Base-by-base conservation (phyloP, 139 green algal genomes). In the Spirogloea muscicola region DNA sequence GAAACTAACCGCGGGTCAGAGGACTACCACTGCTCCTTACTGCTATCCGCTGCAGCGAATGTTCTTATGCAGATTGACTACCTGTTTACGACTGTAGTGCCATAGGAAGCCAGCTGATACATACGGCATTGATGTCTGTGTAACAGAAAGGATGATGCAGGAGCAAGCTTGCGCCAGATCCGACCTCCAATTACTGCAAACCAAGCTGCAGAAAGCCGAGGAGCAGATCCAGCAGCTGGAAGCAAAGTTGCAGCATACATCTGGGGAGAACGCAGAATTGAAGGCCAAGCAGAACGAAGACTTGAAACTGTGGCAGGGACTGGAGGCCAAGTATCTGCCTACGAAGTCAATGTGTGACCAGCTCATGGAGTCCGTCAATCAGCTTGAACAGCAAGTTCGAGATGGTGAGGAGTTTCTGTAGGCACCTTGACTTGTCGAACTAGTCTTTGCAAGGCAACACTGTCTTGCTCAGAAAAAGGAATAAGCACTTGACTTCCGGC, bases 101-200 rank as follows among this genome's bases (percentile, higher is more conserved):
- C n/a, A n/a, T n/a, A n/a, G n/a, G n/a, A n/a, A n/a, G n/a, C n/a
- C n/a, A n/a, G n/a, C n/a, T n/a, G n/a, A n/a, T n/a, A n/a, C n/a
- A n/a, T n/a, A n/a, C n/a, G n/a, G n/a, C n/a, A n/a, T n/a, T n/a
- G n/a, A n/a, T n/a, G n/a, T n/a, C n/a, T n/a, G n/a, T n/a, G n/a
- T n/a, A n/a, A n/a, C n/a, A n/a, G n/a, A 55, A 21, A 55, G 21
- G 46, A 55, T 55, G 46, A 55, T 55, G 46, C 46, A 55, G 46
- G 46, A 55, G 46, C 46, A 55, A 55, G 46, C 46, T 21, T 55
- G 46, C 46, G 46, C 46, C 21, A 55, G 46, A 21, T 31, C 46
- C 21, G 46, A 55, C 46, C 46, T 55, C 46, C 46, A 55, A 21
- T 21, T 55, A 31, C 46, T 55, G 21, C 21, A 55, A 55, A 55